Conservation (phyloP, 2,329 filamentous ascomycete genomes). For the Phyllosticta citriasiana region DNA sequence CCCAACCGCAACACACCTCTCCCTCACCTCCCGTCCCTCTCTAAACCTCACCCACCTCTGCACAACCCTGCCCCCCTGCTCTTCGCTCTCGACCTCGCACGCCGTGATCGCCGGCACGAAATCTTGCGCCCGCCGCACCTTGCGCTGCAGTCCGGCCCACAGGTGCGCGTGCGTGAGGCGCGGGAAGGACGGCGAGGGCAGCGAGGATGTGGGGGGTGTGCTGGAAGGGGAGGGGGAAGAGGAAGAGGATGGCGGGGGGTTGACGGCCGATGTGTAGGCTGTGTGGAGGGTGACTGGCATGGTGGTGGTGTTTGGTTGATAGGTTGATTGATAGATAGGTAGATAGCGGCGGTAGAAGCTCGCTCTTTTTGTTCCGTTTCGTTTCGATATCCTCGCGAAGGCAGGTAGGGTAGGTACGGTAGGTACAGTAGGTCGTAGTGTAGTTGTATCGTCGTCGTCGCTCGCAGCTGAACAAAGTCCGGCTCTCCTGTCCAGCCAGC, state of each 20-base stretch:
- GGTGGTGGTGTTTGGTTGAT: not conserved
- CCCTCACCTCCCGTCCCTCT: conserved; percentile 21
- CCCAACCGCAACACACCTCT: conserved; percentile 31
- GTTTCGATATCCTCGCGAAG: too few species aligned
- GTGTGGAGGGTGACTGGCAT: not conserved
- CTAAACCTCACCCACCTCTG: conserved; percentile 32
- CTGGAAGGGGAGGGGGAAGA: not conserved
- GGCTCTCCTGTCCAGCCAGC: too few species aligned
- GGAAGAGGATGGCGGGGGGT: not conserved
- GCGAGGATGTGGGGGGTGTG: not conserved
- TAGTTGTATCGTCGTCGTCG: too few species aligned
- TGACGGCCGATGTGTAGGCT: not conserved
- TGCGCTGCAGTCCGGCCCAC: conserved; percentile 37
- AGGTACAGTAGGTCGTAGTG: too few species aligned
- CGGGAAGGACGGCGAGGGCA: not conserved
- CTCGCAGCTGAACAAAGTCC: too few species aligned
- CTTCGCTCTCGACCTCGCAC: conserved; percentile 33
- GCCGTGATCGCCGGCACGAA: conserved; percentile 35
- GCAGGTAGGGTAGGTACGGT: too few species aligned
- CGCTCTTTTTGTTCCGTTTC: too few species aligned
- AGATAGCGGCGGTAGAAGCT: too few species aligned
- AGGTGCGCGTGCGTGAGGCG: conserved; percentile 13
- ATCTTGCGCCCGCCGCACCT: conserved; percentile 36
- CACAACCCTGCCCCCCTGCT: conserved; percentile 19
- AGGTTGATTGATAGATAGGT: not conserved